Percentiles rank a stretch among this genome's conserved stretches.
Evolutionary conservation across 148 eudicot genomes (phyloP).

Genomic region (Rhododendron williamsianum): DNA sequence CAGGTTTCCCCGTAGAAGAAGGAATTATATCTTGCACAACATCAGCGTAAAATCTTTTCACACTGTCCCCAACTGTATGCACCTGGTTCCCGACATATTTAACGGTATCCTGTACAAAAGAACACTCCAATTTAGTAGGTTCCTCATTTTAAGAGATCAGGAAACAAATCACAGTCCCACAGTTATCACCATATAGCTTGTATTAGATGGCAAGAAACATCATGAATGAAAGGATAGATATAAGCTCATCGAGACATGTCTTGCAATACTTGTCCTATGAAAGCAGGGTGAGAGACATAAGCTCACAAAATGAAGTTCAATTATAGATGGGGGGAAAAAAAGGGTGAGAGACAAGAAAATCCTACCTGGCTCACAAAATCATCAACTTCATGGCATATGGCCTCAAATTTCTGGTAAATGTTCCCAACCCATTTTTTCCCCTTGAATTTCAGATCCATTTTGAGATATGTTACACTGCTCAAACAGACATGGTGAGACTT

Average conservation of each 20-base stretch:
- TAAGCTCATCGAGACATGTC: background rate
- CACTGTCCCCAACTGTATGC: constrained; percentile 36
- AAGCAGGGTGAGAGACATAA: background rate
- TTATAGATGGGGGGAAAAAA: background rate
- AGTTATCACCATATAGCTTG: background rate
- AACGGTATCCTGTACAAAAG: constrained; percentile 33
- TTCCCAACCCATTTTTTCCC: constrained; percentile 34
- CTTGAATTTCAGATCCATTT: constrained; percentile 30
- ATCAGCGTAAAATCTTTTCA: constrained; percentile 38
- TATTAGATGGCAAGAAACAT: background rate
- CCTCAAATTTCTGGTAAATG: constrained; percentile 43
- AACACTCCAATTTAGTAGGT: background rate
- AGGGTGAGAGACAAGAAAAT: background rate
- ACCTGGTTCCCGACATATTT: constrained; percentile 45
- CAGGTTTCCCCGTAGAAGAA: constrained; percentile 16
- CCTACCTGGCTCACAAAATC: constrained; percentile 39
- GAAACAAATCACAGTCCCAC: background rate
- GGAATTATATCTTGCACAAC: constrained; percentile 41
- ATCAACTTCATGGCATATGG: constrained; percentile 55
- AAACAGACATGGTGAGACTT: constrained; percentile 7
- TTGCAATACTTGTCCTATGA: background rate
- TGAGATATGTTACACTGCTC: constrained; percentile 7
- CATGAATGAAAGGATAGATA: background rate
- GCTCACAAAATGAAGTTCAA: background rate
- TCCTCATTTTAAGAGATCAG: constrained; percentile 5